These are phyloP conservation scores for Artemisia tridentata DNA, from an alignment of 129 eudicot species.

Conservation along the genomic window DNA sequence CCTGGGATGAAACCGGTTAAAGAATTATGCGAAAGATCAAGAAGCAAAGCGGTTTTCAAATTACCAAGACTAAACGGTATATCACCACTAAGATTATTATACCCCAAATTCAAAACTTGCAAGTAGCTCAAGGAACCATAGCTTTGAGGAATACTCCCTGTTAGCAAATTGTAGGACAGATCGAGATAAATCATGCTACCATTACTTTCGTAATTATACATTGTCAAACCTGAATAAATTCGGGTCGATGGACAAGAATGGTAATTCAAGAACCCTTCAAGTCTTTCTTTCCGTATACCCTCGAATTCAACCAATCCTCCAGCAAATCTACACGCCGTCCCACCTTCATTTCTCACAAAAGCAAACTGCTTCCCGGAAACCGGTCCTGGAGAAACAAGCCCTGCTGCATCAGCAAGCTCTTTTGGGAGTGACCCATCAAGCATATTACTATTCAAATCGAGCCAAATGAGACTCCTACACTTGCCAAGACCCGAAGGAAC, in stretches of 20 bases:
- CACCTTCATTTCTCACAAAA: constrained; percentile 85
- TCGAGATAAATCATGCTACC: constrained; percentile 89
- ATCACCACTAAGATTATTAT: constrained; percentile 61
- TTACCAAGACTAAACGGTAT: constrained; percentile 75
- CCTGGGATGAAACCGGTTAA: constrained; percentile 73
- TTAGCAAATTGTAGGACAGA: constrained; percentile 64
- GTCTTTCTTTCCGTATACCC: constrained; percentile 62
- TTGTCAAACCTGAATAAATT: constrained; percentile 66
- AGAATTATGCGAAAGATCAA: constrained; percentile 68
- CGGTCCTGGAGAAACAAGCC: constrained; percentile 63
- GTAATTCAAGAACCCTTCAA: constrained; percentile 63
- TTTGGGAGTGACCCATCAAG: constrained; percentile 53
- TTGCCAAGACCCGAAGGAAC: constrained; percentile 63
- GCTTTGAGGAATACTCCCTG: constrained; percentile 61
- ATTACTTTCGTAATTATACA: constrained; percentile 62
- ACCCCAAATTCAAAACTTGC: constrained; percentile 71
- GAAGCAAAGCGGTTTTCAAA: constrained; percentile 56
- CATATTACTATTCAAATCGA: constrained; percentile 72
- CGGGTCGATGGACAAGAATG: constrained; percentile 79
- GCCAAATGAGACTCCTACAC: constrained; percentile 77
- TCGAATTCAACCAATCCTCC: constrained; percentile 85
- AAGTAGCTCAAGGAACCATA: constrained; percentile 65
- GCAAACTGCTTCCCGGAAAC: constrained; percentile 89
- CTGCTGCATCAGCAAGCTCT: constrained; percentile 70
- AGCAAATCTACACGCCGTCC: constrained; percentile 80